Conservation (phyloP, 495 filamentous ascomycete species). For the Articulospora tetracladia region DNA sequence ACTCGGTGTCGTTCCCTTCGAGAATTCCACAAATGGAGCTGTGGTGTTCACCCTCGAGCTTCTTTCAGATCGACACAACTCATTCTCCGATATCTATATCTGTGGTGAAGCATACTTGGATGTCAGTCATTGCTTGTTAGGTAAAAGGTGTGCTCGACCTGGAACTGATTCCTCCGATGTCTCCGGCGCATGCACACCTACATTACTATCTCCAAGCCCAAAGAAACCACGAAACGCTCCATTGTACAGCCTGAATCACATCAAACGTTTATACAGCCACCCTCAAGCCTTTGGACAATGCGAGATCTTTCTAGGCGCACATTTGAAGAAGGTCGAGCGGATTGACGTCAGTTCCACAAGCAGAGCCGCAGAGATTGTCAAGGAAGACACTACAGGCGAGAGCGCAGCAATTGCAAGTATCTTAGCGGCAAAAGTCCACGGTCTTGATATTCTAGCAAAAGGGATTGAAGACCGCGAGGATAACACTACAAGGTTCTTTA, state of each 20-base stretch:
- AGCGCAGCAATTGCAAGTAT: conserved; percentile 74
- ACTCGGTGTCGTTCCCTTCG: conserved; percentile 88
- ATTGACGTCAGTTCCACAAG: conserved; percentile 86
- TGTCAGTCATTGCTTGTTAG: conserved; percentile 83
- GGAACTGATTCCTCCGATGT: conserved; percentile 15
- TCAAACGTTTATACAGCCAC: conserved; percentile 75
- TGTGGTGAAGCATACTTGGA: conserved; percentile 78
- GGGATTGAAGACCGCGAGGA: conserved; percentile 79
- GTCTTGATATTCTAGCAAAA: conserved; percentile 63
- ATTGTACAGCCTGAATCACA: conserved; percentile 37
- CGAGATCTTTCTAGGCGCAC: conserved; percentile 60
- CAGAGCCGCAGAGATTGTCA: conserved; percentile 73
- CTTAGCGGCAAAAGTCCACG: conserved; percentile 63
- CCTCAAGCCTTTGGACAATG: conserved; percentile 95
- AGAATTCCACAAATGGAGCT: conserved; percentile 91
- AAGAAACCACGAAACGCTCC: conserved; percentile 30
- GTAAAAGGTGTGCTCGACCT: conserved; percentile 22
- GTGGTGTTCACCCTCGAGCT: conserved; percentile 87
- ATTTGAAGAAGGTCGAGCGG: conserved; percentile 67
- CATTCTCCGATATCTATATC: conserved; percentile 63
- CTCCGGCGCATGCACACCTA: conserved; percentile 22
- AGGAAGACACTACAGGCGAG: conserved; percentile 49
- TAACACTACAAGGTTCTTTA: conserved; percentile 87
- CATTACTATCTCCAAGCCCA: conserved; percentile 20
- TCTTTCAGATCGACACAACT: conserved; percentile 63